Base-by-base conservation (phyloP, 1,284 basidiomycete species). In the Apiotrichum mycotoxinovorans region DNA sequence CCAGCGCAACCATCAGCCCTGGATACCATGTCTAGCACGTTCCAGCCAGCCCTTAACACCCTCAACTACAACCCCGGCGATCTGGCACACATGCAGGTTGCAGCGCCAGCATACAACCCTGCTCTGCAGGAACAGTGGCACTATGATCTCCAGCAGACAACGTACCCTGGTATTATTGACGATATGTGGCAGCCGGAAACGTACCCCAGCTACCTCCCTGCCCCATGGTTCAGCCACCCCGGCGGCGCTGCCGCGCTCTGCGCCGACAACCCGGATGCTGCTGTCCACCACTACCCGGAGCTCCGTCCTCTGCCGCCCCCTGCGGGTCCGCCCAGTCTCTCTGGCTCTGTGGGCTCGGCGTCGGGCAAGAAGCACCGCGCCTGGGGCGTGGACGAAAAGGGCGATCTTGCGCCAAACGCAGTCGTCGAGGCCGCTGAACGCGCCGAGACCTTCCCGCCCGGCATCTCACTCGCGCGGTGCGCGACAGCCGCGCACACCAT, bases 401-500 rank as follows among this genome's bases (percentile, higher is more conserved):
- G 60, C 41, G 65, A 70, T n/a, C 25, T 57, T 9, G 53, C 46
- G 18, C 61, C 58, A n/a, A 51, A 50, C 17, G 51, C 45, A 1
- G 54, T 50, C 2, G 54, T 57, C 23, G 37, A 51, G 20, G 48
- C 56, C 11, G 53, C 47, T 0, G 25, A 51, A 26, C 37, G 25
- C 25, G 52, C 38, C 26, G 46, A 64, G 37, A 65, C 69, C 17
- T 78, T 79, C 68, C 76, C 77, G 8, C 76, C 77, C 7, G 77
- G 77, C 27, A 67, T 78, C 42, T 69, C 66, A 54, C 67, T 79
- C 2, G 73, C 71, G 15, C 65, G 76, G 20, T 75, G 73, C 45
- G 72, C 75, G 2, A 73, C 73, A 1, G 77, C 77, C 5, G 77
- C 76, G 11, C 76, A 78, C 54, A 72, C 75, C 2, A 73, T 79